These are phyloP conservation scores for Mycena metata DNA, from an alignment of 768 basidiomycete species.

Conservation along the genomic window DNA sequence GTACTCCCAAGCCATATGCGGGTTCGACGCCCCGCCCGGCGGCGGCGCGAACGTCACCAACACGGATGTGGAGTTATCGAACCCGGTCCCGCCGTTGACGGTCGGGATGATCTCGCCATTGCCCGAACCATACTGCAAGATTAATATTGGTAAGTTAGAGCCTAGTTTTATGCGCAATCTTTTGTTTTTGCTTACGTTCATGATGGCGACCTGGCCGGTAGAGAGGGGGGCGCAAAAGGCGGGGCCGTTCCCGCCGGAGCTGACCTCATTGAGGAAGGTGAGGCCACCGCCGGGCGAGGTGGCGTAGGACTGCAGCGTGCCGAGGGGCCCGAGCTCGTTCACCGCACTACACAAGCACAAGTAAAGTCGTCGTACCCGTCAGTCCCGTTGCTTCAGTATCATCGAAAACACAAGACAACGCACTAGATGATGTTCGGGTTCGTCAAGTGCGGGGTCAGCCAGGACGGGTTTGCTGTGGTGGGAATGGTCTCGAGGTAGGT, in stretches of 20 bases:
- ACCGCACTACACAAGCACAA: conserved; percentile 45
- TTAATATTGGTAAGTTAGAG: no score
- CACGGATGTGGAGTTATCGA: conserved; percentile 42
- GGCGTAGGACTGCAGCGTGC: conserved; percentile 55
- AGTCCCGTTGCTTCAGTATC: no score
- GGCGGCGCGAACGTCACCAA: conserved; percentile 55
- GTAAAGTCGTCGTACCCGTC: no score
- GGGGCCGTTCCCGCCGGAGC: conserved; percentile 53
- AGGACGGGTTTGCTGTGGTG: conserved; percentile 15
- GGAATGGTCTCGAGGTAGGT: conserved; percentile 28
- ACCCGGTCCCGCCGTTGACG: conserved; percentile 26
- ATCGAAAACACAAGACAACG: not conserved
- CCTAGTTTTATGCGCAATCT: not conserved
- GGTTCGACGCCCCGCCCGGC: conserved; percentile 50
- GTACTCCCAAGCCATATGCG: conserved; percentile 60
- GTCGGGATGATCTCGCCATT: conserved; percentile 55
- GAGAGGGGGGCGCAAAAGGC: conserved; percentile 52
- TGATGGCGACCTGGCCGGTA: conserved; percentile 56
- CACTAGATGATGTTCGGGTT: conserved; percentile 27
- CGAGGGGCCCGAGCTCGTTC: conserved; percentile 50
- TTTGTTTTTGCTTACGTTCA: conserved; percentile 58
- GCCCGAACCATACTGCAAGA: conserved; percentile 56
- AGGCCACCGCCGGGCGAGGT: conserved; percentile 49
- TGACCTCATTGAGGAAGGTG: conserved; percentile 47
- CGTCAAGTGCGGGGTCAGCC: conserved; percentile 22